These are phyloP conservation scores for Wallacemonas collosoma DNA, from an alignment of 208 protist species.

Conservation along the genomic window DNA sequence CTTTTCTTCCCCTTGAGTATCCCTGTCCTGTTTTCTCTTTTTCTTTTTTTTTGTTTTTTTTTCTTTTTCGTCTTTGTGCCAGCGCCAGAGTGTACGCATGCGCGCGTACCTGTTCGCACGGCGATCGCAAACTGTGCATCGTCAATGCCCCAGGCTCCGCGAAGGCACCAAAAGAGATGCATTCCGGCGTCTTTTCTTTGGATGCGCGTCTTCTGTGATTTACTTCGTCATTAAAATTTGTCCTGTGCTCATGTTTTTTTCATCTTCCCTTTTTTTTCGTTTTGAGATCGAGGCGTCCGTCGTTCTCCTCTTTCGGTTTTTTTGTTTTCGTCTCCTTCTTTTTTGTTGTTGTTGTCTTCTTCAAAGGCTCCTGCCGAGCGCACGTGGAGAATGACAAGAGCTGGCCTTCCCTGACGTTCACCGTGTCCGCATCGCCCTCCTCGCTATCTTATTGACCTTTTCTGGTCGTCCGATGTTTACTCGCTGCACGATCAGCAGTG, in stretches of 20 bases:
- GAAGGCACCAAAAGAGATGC: too few species aligned
- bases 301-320: constrained; percentile 6
- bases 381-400: too few species aligned
- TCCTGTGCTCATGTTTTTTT: constrained; percentile 13
- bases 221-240: neutral
- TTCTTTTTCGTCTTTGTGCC: neutral
- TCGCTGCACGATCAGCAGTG: too few species aligned
- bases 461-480: too few species aligned
- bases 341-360: neutral
- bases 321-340: neutral
- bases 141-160: too few species aligned
- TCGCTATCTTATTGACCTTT: too few species aligned
- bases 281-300: neutral
- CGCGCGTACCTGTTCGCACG: too few species aligned
- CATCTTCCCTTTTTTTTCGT: constrained; percentile 12
- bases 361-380: neutral
- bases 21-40: constrained; percentile 18
- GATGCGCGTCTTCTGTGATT: too few species aligned
- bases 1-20: neutral
- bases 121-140: too few species aligned
- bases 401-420: neutral
- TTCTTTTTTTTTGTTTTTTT: constrained; percentile 19
- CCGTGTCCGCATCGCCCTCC: neutral
- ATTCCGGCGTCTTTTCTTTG: too few species aligned
- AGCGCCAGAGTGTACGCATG: neutral